These are phyloP conservation scores for Silene coronaria DNA, from an alignment of 179 eudicot genomes.

Conservation along the genomic window DNA sequence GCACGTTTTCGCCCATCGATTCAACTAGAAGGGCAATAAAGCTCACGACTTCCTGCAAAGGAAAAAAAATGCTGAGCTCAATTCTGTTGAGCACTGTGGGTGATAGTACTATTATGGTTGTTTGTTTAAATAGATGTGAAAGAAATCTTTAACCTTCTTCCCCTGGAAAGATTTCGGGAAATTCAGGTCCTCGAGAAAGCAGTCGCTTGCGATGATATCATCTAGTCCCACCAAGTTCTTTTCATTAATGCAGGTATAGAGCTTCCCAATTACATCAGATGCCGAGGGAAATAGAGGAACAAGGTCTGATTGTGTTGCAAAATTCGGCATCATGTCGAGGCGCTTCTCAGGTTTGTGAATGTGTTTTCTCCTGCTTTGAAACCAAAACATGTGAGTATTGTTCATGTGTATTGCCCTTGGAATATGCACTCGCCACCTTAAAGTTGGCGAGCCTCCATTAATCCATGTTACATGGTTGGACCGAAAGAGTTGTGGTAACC, in stretches of 20 bases:
- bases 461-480: not conserved
- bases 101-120: not conserved
- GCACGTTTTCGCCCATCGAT: slow-evolving; percentile 58
- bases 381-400: not conserved
- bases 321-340: not conserved
- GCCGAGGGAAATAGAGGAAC: slow-evolving; percentile 14
- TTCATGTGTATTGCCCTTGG: not conserved
- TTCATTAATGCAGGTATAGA: slow-evolving; percentile 56
- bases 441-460: not conserved
- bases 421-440: not conserved
- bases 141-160: slow-evolving; percentile 41
- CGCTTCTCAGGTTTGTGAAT: slow-evolving; percentile 7
- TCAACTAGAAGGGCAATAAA: slow-evolving; percentile 42
- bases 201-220: slow-evolving; percentile 40
- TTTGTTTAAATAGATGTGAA: not conserved
- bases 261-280: slow-evolving; percentile 37
- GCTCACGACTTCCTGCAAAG: slow-evolving; percentile 48
- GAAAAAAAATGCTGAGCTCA: not conserved
- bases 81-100: not conserved
- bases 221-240: slow-evolving; percentile 35
- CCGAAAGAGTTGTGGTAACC: not conserved
- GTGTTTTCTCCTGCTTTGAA: not conserved
- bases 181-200: slow-evolving; percentile 52
- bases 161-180: slow-evolving; percentile 54
- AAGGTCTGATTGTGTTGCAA: slow-evolving; percentile 20